phyloP scores from a whole-genome alignment of 2,329 filamentous ascomycete species.

The Polychaeton citri region DNA sequence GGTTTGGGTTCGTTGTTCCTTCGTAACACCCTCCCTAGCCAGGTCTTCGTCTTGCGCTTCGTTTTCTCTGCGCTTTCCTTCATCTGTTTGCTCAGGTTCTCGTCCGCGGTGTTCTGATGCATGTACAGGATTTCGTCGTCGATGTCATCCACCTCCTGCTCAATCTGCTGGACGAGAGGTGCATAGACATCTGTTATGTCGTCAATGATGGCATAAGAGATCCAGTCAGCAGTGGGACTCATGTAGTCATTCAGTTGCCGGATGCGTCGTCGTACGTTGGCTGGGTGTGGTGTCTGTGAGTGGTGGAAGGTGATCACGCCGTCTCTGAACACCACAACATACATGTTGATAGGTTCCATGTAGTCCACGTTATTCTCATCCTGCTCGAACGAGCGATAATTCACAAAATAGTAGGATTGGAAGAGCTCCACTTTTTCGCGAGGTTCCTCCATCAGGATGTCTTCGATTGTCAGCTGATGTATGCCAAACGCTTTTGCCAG shows the following conservation, averaged over 20 bases:
- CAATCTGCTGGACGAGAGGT: constrained; percentile 81
- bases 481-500: constrained; percentile 88
- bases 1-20: constrained; percentile 22
- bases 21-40: not conserved
- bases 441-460: constrained; percentile 94
- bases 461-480: constrained; percentile 86
- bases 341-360: constrained; percentile 92
- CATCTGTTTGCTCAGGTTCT: constrained; percentile 10
- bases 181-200: constrained; percentile 96
- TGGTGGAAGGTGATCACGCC: constrained; percentile 96
- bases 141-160: constrained; percentile 93
- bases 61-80: not conserved
- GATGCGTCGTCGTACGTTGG: constrained; percentile 87
- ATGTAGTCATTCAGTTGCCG: constrained; percentile 90
- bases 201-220: constrained; percentile 94
- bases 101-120: constrained; percentile 44
- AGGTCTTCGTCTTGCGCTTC: constrained; percentile 1
- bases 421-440: constrained; percentile 98
- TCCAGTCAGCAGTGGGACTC: constrained; percentile 90
- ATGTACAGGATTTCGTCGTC: constrained; percentile 80
- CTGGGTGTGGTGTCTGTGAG: constrained; percentile 86
- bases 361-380: constrained; percentile 81
- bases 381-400: constrained; percentile 95
- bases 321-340: constrained; percentile 90
- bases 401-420: constrained; percentile 96